phyloP scores from a whole-genome alignment of 1,139 yeast genomes.

The Maudiozyma humilis region DNA sequence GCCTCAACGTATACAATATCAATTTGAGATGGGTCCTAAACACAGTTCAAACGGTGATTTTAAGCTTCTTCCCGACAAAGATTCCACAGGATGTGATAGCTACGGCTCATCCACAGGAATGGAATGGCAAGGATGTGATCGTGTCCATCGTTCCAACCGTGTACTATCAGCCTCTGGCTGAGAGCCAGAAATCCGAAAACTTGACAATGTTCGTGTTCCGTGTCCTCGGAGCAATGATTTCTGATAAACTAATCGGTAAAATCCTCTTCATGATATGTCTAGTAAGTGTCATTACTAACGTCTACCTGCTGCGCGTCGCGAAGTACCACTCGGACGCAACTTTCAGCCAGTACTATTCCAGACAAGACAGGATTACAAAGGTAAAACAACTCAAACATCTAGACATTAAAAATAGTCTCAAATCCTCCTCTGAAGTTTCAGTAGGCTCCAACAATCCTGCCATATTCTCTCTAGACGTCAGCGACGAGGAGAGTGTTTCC shows the following conservation, averaged over 20 bases:
- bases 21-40: conserved; percentile 68
- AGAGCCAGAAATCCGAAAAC: conserved; percentile 60
- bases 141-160: conserved; percentile 60
- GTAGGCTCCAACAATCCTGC: conserved; percentile 11
- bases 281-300: conserved; percentile 70
- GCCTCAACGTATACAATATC: conserved; percentile 63
- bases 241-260: conserved; percentile 76
- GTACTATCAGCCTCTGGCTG: conserved; percentile 60
- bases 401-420: not conserved
- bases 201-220: conserved; percentile 46
- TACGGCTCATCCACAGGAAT: conserved; percentile 2
- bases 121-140: conserved; percentile 34
- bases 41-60: conserved; percentile 34
- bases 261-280: conserved; percentile 65
- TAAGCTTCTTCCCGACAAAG: conserved; percentile 14
- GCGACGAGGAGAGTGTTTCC: conserved; percentile 31
- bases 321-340: conserved; percentile 42
- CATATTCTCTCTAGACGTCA: conserved; percentile 6
- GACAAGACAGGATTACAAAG: too few relatives aligned
- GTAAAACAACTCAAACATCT: too few relatives aligned
- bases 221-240: conserved; percentile 61
- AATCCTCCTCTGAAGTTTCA: conserved; percentile 12
- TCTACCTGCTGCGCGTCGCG: conserved; percentile 73
- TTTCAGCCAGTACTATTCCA: conserved; percentile 10
- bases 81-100: conserved; percentile 22